Evolutionary conservation across 2,329 filamentous ascomycete species (phyloP).

Genomic region (Aspergillus sp.): DNA sequence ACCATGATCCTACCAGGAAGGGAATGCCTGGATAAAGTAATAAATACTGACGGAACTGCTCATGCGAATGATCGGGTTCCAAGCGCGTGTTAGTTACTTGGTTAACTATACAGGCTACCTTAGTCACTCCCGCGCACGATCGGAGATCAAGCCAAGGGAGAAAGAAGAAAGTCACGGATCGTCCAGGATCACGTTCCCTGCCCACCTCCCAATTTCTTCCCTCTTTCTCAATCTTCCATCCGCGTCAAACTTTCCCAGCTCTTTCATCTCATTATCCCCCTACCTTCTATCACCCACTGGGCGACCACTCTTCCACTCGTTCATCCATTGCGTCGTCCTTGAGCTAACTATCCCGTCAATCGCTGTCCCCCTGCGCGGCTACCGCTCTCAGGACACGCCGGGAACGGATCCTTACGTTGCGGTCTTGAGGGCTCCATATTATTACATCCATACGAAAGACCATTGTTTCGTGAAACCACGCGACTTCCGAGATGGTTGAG

Average conservation of each 20-base stretch:
- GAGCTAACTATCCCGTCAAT: not conserved
- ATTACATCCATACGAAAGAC: not conserved
- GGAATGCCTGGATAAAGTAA: not conserved
- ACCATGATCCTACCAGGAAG: not conserved
- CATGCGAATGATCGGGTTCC: not conserved
- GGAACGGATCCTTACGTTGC: not conserved
- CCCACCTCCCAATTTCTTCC: conserved; percentile 11
- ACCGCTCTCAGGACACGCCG: not conserved
- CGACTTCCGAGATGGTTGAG: conserved; percentile 34
- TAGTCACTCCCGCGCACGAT: conserved; percentile 7
- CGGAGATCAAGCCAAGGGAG: conserved; percentile 3
- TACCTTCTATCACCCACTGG: not conserved
- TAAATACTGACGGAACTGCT: not conserved
- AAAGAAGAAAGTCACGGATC: conserved; percentile 7
- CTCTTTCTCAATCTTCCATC: not conserved
- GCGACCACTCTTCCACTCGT: conserved; percentile 2
- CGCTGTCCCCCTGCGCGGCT: not conserved
- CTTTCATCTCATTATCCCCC: not conserved
- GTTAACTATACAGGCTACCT: not conserved
- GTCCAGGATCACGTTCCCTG: conserved; percentile 11
- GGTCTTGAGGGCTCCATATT: not conserved
- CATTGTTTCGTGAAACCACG: not conserved
- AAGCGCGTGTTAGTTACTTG: not conserved
- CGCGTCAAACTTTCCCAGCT: not conserved
- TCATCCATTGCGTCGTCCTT: conserved; percentile 3